Evolutionary conservation across 495 filamentous ascomycete species (phyloP).

Genomic region (Lichenothelia convexa): DNA sequence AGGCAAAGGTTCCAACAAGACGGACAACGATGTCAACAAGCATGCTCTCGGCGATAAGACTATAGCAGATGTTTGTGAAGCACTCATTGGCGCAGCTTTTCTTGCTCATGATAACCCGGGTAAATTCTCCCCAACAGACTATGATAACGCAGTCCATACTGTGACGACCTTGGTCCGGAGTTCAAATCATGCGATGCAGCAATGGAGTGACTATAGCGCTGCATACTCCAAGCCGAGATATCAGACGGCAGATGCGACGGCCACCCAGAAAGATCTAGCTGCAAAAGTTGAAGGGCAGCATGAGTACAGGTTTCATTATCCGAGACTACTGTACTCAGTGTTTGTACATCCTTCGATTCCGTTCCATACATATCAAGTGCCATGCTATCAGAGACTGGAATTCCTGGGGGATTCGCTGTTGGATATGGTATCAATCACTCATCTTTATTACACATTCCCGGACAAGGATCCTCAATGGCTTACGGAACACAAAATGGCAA

Average conservation of each 20-base stretch:
- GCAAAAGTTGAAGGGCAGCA: conserved; percentile 44
- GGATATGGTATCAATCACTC: conserved; percentile 71
- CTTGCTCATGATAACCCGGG: conserved; percentile 35
- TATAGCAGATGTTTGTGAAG: conserved; percentile 94
- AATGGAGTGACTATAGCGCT: conserved; percentile 52
- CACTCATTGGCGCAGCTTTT: conserved; percentile 77
- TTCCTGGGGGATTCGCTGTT: conserved; percentile 84
- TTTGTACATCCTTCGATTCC: conserved; percentile 79
- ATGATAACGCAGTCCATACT: conserved; percentile 68
- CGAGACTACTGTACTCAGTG: conserved; percentile 61
- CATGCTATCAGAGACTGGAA: conserved; percentile 81
- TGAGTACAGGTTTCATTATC: conserved; percentile 65
- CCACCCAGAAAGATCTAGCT: conserved; percentile 47
- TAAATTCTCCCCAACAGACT: conserved; percentile 26
- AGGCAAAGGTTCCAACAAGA: conserved; percentile 41
- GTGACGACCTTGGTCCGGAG: conserved; percentile 59
- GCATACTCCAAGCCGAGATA: conserved; percentile 57
- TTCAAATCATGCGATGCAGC: conserved; percentile 43
- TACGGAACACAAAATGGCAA: conserved; percentile 98
- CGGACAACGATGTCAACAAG: conserved; percentile 28
- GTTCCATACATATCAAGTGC: conserved; percentile 52
- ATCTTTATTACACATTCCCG: conserved; percentile 59
- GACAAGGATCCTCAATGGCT: conserved; percentile 86
- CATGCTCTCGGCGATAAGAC: conserved; percentile 74
- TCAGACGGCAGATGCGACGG: conserved; percentile 39